A percentile compares a stretch with the other conserved stretches of the same genome.
Conservation (phyloP, 805 yeast genomes). For the Dipodascus albidus region DNA sequence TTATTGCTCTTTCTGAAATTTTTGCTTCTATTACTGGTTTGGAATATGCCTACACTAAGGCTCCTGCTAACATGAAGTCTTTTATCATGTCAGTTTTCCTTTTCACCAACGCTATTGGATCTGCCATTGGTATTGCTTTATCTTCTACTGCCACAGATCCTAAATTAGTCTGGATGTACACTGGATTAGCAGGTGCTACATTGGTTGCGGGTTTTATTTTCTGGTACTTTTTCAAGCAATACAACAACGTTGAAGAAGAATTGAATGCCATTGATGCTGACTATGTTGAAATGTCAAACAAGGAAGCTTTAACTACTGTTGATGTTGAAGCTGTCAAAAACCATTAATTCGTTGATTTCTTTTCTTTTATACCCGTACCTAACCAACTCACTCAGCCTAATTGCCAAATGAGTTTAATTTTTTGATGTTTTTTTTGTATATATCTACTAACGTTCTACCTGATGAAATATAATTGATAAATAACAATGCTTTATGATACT, state of each 20-base stretch:
- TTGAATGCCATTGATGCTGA: constrained; percentile 40
- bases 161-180: constrained; percentile 56
- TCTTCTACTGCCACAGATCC: constrained; percentile 60
- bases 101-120: constrained; percentile 63
- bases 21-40: constrained; percentile 73
- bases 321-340: neutral
- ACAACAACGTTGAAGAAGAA: constrained; percentile 46
- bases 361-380: no score
- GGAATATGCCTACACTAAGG: constrained; percentile 77
- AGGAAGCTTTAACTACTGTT: neutral
- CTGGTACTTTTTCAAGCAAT: constrained; percentile 47
- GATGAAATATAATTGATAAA: neutral
- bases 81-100: constrained; percentile 52
- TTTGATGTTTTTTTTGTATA: neutral
- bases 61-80: constrained; percentile 59
- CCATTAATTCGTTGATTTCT: no score
- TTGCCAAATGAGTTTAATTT: no score
- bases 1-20: constrained; percentile 67
- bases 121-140: constrained; percentile 65
- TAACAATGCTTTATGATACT: no score
- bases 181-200: constrained; percentile 50
- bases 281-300: constrained; percentile 18
- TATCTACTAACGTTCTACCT: neutral
- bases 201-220: constrained; percentile 47
- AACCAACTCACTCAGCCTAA: no score